Evolutionary conservation across 129 eudicot species (phyloP).

Genomic region (Pulicaria dysenterica): DNA sequence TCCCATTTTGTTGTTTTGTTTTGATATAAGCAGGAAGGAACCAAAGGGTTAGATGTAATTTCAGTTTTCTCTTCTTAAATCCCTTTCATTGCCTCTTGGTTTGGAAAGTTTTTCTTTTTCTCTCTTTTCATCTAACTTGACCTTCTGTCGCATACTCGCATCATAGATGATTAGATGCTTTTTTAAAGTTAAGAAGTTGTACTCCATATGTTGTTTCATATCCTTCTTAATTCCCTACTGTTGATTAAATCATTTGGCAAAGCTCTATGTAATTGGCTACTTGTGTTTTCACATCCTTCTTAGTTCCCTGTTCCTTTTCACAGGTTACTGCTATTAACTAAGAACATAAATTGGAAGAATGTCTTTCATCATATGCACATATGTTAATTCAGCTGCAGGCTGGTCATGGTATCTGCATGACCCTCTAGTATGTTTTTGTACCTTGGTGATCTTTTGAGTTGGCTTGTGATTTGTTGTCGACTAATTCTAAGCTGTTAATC

Average conservation of each 20-base stretch:
- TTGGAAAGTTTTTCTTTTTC: not conserved
- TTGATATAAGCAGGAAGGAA: too few relatives aligned
- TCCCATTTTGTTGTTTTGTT: not conserved
- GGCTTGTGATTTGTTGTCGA: not conserved
- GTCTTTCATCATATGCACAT: conserved; percentile 5
- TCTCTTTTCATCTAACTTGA: too few relatives aligned
- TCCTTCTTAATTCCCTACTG: not conserved
- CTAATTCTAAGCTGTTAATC: not conserved
- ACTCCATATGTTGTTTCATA: not conserved
- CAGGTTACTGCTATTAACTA: conserved; percentile 5
- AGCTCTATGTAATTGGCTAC: conserved; percentile 1
- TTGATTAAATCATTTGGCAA: not conserved
- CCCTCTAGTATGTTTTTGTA: not conserved
- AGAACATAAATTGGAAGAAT: not conserved
- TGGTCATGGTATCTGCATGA: conserved; percentile 10
- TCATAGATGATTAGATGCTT: too few relatives aligned
- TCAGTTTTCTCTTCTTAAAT: not conserved
- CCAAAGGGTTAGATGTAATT: not conserved
- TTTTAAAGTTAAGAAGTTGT: not conserved
- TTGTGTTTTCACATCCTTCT: not conserved
- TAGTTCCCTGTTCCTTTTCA: not conserved
- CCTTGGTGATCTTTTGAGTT: not conserved
- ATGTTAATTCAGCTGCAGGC: conserved; percentile 14
- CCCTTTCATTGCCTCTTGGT: not conserved
- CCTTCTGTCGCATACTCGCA: too few relatives aligned